Evolutionary conservation across 345 rosid species (phyloP).

Genomic region (Gossypium mustelinum): DNA sequence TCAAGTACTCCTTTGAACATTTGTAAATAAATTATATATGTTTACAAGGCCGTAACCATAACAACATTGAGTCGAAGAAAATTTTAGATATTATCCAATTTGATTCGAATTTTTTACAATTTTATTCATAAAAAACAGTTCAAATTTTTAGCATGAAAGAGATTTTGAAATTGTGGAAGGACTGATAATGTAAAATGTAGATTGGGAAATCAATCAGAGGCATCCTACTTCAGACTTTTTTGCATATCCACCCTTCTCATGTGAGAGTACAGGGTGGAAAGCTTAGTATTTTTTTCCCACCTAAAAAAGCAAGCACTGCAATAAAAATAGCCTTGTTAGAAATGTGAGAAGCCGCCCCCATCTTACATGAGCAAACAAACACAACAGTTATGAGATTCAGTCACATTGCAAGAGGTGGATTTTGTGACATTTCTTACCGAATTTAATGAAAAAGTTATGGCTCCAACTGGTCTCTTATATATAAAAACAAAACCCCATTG

Average conservation of each 20-base stretch:
- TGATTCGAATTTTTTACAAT: no score
- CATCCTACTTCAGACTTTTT: no score
- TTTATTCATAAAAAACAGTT: no score
- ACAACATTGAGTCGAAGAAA: no score
- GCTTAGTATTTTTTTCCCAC: background rate
- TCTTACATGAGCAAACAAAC: background rate
- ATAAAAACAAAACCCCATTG: background rate
- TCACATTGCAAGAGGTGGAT: background rate
- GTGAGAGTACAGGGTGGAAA: background rate
- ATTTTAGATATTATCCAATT: no score
- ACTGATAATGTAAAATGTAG: no score
- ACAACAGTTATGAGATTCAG: background rate
- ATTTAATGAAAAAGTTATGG: background rate
- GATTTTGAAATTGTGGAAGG: no score
- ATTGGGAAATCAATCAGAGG: no score
- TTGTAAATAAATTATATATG: no score
- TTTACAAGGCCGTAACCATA: no score
- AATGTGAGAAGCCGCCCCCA: background rate
- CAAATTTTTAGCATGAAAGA: no score
- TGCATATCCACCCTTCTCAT: background rate
- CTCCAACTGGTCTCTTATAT: background rate
- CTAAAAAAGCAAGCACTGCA: background rate
- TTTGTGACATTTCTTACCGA: background rate
- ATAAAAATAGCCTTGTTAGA: background rate
- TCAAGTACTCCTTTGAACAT: no score